These are phyloP conservation scores for Chrysosporium queenslandicum DNA, from an alignment of 2,329 filamentous ascomycete genomes.

Conservation along the genomic window DNA sequence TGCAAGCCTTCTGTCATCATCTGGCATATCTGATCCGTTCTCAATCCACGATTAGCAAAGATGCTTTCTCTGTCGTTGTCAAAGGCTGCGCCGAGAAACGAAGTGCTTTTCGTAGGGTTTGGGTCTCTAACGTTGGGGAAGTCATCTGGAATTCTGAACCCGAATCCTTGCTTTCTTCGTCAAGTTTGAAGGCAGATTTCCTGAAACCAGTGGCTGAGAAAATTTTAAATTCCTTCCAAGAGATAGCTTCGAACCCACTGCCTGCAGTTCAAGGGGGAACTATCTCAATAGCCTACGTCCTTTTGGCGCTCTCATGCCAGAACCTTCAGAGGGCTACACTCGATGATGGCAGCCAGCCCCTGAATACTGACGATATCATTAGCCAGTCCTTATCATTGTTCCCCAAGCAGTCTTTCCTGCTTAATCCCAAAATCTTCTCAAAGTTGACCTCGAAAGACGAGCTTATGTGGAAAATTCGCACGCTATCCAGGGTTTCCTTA, in stretches of 20 bases:
- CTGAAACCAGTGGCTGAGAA: conserved; percentile 44
- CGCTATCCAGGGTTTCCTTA: conserved; percentile 53
- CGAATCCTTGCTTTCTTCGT: conserved; percentile 40
- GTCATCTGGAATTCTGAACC: conserved; percentile 52
- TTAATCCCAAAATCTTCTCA: conserved; percentile 74
- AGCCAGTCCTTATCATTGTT: conserved; percentile 58
- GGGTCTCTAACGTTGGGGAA: conserved; percentile 66
- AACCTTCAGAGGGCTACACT: conserved; percentile 46
- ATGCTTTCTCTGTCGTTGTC: conserved; percentile 57
- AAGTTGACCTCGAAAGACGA: conserved; percentile 69
- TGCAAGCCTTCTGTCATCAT: conserved; percentile 59
- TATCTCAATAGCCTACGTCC: conserved; percentile 68
- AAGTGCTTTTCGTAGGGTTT: conserved; percentile 62
- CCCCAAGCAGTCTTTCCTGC: conserved; percentile 78
- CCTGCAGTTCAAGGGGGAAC: conserved; percentile 71
- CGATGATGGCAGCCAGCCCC: conserved; percentile 38
- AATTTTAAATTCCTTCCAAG: conserved; percentile 57
- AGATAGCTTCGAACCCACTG: conserved; percentile 67
- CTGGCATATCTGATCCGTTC: conserved; percentile 53
- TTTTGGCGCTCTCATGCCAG: conserved; percentile 52
- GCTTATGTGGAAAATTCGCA: conserved; percentile 62
- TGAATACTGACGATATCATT: conserved; percentile 41
- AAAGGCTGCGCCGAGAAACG: conserved; percentile 87
- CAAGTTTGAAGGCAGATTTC: conserved; percentile 36
- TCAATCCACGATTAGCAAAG: conserved; percentile 52